These are phyloP conservation scores for Termitomyces sp. DNA, from an alignment of 768 basidiomycete genomes.

Conservation along the genomic window DNA sequence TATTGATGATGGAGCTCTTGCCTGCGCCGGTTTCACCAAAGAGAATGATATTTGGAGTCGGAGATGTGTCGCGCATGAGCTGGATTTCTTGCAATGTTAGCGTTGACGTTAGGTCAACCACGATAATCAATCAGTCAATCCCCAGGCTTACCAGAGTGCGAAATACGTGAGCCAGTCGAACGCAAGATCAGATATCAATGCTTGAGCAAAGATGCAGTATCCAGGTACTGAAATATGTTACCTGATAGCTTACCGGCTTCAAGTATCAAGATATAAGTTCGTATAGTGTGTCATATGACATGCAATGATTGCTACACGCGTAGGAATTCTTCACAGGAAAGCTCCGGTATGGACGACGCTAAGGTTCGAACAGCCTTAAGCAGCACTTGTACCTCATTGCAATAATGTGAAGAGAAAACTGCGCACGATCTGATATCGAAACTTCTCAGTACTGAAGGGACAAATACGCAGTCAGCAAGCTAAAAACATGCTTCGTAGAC, in stretches of 20 bases:
- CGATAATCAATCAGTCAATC: background rate
- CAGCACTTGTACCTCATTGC: background rate
- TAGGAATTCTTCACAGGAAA: background rate
- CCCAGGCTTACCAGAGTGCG: background rate
- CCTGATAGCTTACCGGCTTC: background rate
- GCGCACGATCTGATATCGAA: no score
- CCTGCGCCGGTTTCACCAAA: slow-evolving; percentile 35
- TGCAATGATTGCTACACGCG: no score
- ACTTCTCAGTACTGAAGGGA: no score
- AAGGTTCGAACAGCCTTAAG: background rate
- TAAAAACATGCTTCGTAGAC: no score
- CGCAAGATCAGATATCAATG: background rate
- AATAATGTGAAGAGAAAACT: background rate
- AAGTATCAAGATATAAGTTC: background rate
- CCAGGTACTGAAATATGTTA: background rate
- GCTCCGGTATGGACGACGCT: background rate
- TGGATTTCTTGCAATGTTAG: no score
- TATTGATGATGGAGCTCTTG: slow-evolving; percentile 40
- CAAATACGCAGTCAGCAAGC: no score
- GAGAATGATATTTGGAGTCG: slow-evolving; percentile 25
- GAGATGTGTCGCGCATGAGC: background rate
- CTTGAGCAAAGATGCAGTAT: background rate
- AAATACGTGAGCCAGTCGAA: no score
- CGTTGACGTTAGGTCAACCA: background rate
- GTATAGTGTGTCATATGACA: background rate